A percentile compares a stretch with the other conserved stretches of the same genome.
phyloP scores from a whole-genome alignment of 108 stramenopile genomes.

The Seminavis robusta region DNA sequence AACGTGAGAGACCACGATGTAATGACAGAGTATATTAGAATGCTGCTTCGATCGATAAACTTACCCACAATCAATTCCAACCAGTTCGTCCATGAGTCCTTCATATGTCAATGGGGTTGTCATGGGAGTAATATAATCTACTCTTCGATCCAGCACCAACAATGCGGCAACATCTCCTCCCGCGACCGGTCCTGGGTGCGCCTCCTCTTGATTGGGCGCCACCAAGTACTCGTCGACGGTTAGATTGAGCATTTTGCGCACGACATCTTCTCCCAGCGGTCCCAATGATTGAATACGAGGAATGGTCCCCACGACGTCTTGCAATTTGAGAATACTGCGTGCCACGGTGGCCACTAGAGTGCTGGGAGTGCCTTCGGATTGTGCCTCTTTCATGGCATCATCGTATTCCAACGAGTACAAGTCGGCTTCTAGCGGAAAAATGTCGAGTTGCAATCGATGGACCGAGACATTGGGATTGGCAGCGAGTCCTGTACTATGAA shows the following conservation, averaged over 20 bases:
- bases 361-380: conserved; percentile 61
- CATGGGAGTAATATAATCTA: conserved; percentile 92
- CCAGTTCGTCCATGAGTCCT: conserved; percentile 90
- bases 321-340: conserved; percentile 68
- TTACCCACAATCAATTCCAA: conserved; percentile 81
- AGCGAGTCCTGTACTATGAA: conserved; percentile 15
- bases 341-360: conserved; percentile 59
- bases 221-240: conserved; percentile 60
- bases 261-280: conserved; percentile 65
- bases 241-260: conserved; percentile 55
- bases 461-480: conserved; percentile 26
- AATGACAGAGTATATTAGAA: too few relatives aligned
- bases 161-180: conserved; percentile 60
- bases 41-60: too few relatives aligned
- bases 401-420: conserved; percentile 39
- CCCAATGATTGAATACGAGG: conserved; percentile 72
- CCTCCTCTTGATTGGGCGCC: background rate
- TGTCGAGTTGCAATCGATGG: conserved; percentile 38
- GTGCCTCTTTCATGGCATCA: conserved; percentile 30
- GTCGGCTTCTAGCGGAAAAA: conserved; percentile 53
- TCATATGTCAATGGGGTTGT: conserved; percentile 96
- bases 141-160: conserved; percentile 85
- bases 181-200: background rate
- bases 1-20: background rate
- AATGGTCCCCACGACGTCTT: conserved; percentile 65